Evolutionary conservation across 2,329 filamentous ascomycete species (phyloP).

Genomic region (Talaromyces marneffei): DNA sequence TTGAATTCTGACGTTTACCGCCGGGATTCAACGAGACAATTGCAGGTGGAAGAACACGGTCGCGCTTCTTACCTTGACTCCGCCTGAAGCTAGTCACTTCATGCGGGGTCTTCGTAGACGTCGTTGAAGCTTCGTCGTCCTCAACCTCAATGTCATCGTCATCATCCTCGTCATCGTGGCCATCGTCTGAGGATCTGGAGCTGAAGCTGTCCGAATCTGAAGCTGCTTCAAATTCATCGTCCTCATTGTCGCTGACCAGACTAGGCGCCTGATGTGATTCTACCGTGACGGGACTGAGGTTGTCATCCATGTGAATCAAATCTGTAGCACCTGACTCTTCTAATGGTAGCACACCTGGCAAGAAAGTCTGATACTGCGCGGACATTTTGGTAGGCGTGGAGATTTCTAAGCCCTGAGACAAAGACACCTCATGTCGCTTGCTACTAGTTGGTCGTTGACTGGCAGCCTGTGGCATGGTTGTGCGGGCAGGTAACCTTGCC

Average conservation of each 20-base stretch:
- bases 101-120: constrained; percentile 31
- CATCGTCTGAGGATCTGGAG: constrained; percentile 40
- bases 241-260: constrained; percentile 60
- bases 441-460: constrained; percentile 51
- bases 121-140: constrained; percentile 39
- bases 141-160: constrained; percentile 39
- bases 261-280: constrained; percentile 72
- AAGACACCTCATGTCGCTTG: constrained; percentile 47
- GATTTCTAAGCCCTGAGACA: constrained; percentile 39
- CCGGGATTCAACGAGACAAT: constrained; percentile 23
- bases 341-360: constrained; percentile 22
- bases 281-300: constrained; percentile 63
- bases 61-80: constrained; percentile 28
- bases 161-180: constrained; percentile 48
- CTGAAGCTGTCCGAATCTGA: constrained; percentile 59
- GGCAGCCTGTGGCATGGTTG: constrained; percentile 48
- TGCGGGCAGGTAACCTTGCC: constrained; percentile 51
- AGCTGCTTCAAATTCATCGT: constrained; percentile 64
- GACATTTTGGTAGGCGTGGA: constrained; percentile 31
- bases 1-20: constrained; percentile 28
- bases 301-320: constrained; percentile 34
- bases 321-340: constrained; percentile 45
- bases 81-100: constrained; percentile 28
- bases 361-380: constrained; percentile 30
- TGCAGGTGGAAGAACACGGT: constrained; percentile 22